phyloP scores from a whole-genome alignment of 129 eudicot species.

The Saussurea involucrata region DNA sequence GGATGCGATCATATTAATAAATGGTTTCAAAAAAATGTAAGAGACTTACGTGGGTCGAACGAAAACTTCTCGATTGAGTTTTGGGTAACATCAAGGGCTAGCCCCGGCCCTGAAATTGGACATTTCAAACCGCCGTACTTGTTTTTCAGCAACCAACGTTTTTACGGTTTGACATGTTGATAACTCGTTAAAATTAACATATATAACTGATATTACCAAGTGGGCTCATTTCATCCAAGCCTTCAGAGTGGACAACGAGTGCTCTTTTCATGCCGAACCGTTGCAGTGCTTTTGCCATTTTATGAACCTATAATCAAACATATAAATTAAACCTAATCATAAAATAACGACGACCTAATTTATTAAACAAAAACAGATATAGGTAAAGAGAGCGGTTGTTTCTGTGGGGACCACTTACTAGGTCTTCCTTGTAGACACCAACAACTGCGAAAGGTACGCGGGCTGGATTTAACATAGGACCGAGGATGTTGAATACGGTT shows the following conservation, averaged over 20 bases:
- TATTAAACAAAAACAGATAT: not conserved
- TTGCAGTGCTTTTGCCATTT: slow-evolving; percentile 95
- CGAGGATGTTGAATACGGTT: slow-evolving; percentile 90
- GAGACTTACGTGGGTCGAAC: slow-evolving; percentile 83
- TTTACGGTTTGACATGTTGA: not conserved
- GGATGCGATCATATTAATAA: not conserved
- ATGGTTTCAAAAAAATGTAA: not conserved
- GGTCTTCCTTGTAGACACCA: slow-evolving; percentile 81
- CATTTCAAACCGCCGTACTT: not conserved
- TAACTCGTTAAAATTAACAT: not conserved
- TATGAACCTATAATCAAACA: slow-evolving; percentile 46
- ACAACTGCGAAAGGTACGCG: slow-evolving; percentile 91
- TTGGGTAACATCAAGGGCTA: slow-evolving; percentile 76
- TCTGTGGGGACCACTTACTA: too few species aligned
- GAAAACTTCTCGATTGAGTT: slow-evolving; percentile 68
- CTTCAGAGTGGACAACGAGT: slow-evolving; percentile 90
- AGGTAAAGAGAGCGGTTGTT: too few species aligned
- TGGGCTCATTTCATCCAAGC: slow-evolving; percentile 93
- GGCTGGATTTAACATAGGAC: slow-evolving; percentile 94
- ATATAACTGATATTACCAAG: slow-evolving; percentile 47
- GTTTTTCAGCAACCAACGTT: not conserved
- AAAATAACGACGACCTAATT: not conserved
- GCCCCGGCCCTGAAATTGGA: slow-evolving; percentile 60
- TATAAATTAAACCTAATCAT: not conserved
- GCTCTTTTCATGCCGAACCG: slow-evolving; percentile 93